phyloP scores from a whole-genome alignment of 768 basidiomycete genomes.

The Naganishia vaughanmartiniae region DNA sequence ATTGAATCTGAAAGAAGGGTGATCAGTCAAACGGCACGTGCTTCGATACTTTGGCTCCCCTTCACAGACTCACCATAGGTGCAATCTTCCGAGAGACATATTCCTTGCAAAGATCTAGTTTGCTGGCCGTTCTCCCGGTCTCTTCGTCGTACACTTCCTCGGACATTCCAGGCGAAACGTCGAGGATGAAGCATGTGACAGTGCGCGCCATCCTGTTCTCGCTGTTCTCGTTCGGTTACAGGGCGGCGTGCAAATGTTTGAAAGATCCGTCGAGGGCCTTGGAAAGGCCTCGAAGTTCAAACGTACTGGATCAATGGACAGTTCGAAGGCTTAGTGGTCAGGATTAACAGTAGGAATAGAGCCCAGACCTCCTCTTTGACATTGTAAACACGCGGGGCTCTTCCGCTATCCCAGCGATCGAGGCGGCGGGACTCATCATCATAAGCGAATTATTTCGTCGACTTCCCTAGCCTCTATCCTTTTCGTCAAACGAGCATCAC shows the following conservation, averaged over 20 bases:
- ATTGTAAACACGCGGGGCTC: too few relatives aligned
- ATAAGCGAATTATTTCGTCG: too few relatives aligned
- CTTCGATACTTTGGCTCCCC: neutral
- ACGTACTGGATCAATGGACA: too few relatives aligned
- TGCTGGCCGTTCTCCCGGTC: slow-evolving; percentile 65
- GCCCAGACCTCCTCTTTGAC: too few relatives aligned
- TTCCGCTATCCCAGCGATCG: too few relatives aligned
- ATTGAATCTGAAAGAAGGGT: slow-evolving; percentile 69
- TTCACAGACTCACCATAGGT: slow-evolving; percentile 68
- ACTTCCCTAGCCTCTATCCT: too few relatives aligned
- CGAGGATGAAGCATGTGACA: slow-evolving; percentile 67
- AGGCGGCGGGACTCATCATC: too few relatives aligned
- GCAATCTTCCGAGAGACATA: slow-evolving; percentile 87
- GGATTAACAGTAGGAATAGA: too few relatives aligned
- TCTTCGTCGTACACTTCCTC: slow-evolving; percentile 60
- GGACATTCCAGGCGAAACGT: slow-evolving; percentile 83
- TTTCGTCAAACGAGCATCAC: too few relatives aligned
- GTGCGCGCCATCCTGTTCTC: slow-evolving; percentile 37
- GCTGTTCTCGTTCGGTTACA: neutral
- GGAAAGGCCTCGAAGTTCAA: too few relatives aligned
- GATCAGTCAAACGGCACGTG: neutral
- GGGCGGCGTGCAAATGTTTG: neutral
- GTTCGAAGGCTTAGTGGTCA: too few relatives aligned
- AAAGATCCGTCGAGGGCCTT: neutral
- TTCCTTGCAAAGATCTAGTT: slow-evolving; percentile 76